A percentile compares a stretch with the other conserved stretches of the same genome.
Evolutionary conservation across 306 rosid species (phyloP).

Genomic region (Senna tora): DNA sequence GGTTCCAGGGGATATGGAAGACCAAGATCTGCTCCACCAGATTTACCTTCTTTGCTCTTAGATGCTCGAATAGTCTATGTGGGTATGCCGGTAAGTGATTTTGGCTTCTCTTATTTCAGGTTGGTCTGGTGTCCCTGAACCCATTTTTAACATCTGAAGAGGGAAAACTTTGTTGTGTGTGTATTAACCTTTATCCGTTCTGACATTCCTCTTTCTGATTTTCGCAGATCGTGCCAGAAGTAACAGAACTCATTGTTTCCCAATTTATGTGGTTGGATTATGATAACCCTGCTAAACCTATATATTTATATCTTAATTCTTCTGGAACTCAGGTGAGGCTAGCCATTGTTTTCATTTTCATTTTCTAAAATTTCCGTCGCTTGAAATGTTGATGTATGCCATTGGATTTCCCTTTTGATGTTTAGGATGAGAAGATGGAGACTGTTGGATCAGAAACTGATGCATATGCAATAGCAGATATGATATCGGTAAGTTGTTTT

Average conservation of each 20-base stretch:
- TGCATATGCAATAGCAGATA: slow-evolving; percentile 90
- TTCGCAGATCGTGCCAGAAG: slow-evolving; percentile 89
- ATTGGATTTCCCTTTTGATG: slow-evolving; percentile 35
- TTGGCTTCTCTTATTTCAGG: slow-evolving; percentile 23
- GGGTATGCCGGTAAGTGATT: slow-evolving; percentile 90
- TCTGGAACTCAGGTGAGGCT: slow-evolving; percentile 82
- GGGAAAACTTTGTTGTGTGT: neutral
- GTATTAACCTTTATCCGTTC: neutral
- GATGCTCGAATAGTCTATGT: slow-evolving; percentile 86
- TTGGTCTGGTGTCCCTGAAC: neutral
- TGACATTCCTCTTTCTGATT: slow-evolving; percentile 37
- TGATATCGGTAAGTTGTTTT: slow-evolving; percentile 73
- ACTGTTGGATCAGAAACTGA: slow-evolving; percentile 89
- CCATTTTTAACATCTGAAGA: neutral
- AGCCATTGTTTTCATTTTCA: slow-evolving; percentile 19
- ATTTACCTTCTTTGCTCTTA: slow-evolving; percentile 88
- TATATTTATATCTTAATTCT: slow-evolving; percentile 88
- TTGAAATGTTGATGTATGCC: slow-evolving; percentile 27
- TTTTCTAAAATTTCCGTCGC: slow-evolving; percentile 2
- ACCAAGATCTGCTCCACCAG: slow-evolving; percentile 87
- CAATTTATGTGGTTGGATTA: slow-evolving; percentile 95
- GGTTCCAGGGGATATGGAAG: slow-evolving; percentile 79
- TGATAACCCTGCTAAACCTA: slow-evolving; percentile 79
- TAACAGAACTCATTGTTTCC: slow-evolving; percentile 91
- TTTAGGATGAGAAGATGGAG: slow-evolving; percentile 82